Conservation (phyloP, 352 stramenopile species). For the Elongisporangium prolatum region DNA sequence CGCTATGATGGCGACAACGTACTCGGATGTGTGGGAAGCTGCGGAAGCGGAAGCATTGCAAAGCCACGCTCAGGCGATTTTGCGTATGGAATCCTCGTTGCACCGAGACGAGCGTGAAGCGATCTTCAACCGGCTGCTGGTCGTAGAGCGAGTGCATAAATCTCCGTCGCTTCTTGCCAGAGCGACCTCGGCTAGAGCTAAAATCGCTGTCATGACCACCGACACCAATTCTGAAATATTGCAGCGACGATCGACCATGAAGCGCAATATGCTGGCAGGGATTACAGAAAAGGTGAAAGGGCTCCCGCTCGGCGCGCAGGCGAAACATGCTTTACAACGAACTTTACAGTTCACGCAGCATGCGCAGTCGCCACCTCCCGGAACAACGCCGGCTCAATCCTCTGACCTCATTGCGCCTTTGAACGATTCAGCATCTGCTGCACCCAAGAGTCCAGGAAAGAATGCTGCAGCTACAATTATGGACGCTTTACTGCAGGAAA, state of each 20-base stretch:
- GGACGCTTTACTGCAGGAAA: constrained; percentile 22
- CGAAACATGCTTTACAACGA: constrained; percentile 7
- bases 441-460: background rate
- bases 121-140: constrained; percentile 37
- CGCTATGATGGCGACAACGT: constrained; percentile 71
- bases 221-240: constrained; percentile 12
- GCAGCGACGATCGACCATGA: constrained; percentile 17
- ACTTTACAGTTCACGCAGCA: background rate
- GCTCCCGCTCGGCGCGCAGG: constrained; percentile 12
- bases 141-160: background rate
- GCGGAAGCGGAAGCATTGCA: constrained; percentile 50
- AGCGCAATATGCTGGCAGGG: constrained; percentile 20
- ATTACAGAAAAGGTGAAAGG: constrained; percentile 19
- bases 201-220: constrained; percentile 3
- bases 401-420: background rate
- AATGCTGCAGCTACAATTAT: constrained; percentile 12
- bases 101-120: constrained; percentile 20
- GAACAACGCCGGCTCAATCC: background rate
- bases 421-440: too few species aligned
- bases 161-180: background rate
- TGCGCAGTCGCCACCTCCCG: constrained; percentile 1
- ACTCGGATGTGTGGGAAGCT: constrained; percentile 50
- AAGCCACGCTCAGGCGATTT: constrained; percentile 44
- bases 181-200: constrained; percentile 2
- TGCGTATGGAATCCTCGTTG: constrained; percentile 52